These are phyloP conservation scores for Pyrenochaeta sp. DNA, from an alignment of 2,329 filamentous ascomycete genomes.

Conservation along the genomic window DNA sequence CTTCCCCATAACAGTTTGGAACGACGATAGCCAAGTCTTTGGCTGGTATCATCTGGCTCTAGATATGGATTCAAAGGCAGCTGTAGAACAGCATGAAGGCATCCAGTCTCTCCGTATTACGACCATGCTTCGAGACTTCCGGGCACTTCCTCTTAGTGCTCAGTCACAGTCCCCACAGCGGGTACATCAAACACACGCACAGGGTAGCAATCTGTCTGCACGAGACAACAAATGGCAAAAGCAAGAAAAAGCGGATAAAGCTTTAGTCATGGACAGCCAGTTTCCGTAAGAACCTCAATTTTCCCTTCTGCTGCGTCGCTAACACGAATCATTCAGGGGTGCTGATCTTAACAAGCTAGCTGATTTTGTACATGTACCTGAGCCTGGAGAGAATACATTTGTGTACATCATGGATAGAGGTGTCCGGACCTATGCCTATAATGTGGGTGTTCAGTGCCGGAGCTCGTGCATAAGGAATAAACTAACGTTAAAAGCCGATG, in stretches of 20 bases:
- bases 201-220: too few relatives aligned
- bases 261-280: not conserved
- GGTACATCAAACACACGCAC: too few relatives aligned
- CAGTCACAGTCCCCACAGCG: too few relatives aligned
- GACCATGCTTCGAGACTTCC: too few relatives aligned
- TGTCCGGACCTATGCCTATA: not conserved
- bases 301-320: not conserved
- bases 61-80: too few relatives aligned
- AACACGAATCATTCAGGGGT: not conserved
- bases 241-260: not conserved
- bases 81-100: too few relatives aligned
- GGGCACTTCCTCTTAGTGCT: too few relatives aligned
- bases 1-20: too few relatives aligned
- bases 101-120: too few relatives aligned
- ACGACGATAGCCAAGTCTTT: too few relatives aligned
- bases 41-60: too few relatives aligned
- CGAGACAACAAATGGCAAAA: not conserved
- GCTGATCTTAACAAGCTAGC: not conserved
- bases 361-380: not conserved
- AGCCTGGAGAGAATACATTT: not conserved
- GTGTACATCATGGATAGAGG: slow-evolving; percentile 2
- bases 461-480: not conserved
- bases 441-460: not conserved
- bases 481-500: not conserved
- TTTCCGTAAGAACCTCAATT: slow-evolving; percentile 1